A percentile compares a stretch with the other conserved stretches of the same genome.
These are phyloP conservation scores for Rhexocercosporidium sp. DNA, from an alignment of 2,329 filamentous ascomycete species.

Conservation along the genomic window DNA sequence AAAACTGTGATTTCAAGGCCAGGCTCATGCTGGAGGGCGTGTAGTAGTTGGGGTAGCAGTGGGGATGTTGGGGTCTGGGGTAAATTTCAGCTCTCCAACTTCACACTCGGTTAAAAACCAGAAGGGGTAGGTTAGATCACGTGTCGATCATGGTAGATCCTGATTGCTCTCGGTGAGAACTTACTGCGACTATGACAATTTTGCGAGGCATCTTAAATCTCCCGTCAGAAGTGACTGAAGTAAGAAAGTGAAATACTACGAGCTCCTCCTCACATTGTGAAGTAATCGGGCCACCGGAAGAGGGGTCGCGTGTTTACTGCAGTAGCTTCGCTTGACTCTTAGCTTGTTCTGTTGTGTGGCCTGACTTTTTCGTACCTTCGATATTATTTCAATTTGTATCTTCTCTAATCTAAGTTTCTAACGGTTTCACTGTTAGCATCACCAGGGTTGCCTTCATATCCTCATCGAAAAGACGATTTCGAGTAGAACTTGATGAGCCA, in stretches of 20 bases:
- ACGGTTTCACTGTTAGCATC: not conserved
- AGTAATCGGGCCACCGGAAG: slow-evolving; percentile 15
- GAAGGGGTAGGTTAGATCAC: not conserved
- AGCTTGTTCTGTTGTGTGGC: not conserved
- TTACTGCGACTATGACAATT: slow-evolving; percentile 19
- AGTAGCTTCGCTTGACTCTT: not conserved
- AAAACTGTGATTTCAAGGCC: slow-evolving; percentile 17
- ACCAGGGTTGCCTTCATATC: too few relatives aligned
- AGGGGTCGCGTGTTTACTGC: not conserved
- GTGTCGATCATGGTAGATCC: not conserved
- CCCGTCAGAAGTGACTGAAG: not conserved
- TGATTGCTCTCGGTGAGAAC: not conserved
- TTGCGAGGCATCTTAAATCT: slow-evolving; percentile 8
- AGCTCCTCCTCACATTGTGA: not conserved
- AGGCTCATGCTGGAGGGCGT: slow-evolving; percentile 18
- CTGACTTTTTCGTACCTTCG: not conserved
- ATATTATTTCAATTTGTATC: not conserved
- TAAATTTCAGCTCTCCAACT: not conserved
- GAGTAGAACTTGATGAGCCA: too few relatives aligned
- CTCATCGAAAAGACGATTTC: too few relatives aligned
- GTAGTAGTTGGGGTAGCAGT: slow-evolving; percentile 23
- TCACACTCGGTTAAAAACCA: not conserved
- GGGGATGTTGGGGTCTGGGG: slow-evolving; percentile 28
- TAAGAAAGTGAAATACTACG: not conserved
- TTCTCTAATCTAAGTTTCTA: not conserved